Base-by-base conservation (phyloP, 768 basidiomycete genomes). In the Gymnopilus junonius region DNA sequence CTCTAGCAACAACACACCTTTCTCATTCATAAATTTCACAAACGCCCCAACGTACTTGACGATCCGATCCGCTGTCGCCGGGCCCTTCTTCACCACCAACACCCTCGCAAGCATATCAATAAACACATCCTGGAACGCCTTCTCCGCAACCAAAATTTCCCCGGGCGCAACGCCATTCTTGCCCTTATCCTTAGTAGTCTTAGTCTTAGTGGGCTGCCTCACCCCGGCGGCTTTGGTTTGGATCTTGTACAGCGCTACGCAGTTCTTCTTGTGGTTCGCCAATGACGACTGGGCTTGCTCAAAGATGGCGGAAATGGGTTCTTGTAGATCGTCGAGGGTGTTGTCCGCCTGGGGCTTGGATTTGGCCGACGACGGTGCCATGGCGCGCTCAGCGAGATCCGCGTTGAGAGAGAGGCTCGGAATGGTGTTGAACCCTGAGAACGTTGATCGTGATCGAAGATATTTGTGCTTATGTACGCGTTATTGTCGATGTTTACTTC, bases 231-330 rank as follows among this genome's bases (percentile, higher is more conserved):
- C 88, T 61, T 89, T 84, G 14, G 79, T 66, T 69, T 97, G 94
- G 32, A 97, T 75, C 73, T 97, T 95, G 80, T 93, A 85, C 1
- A 98, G 83, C 0, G 90, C 88, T 45, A 95, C 90, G 57, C 90
- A 85, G 75, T 97, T 97, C 82, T 98, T 98, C 69, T 92, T 91
- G 76, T 98, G 97, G 74, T 94, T 95, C 4, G 95, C 93, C 23
- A 88, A 72, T 0, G 92, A 89, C 20, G 75, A 75, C 71, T 97
- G 95, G 0, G 85, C 90, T 75, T 97, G 94, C 46, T 91, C 89
- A 61, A 97, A 96, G 20, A 83, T 77, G 12, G 68, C 67, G 1
- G 80, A 74, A 17, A 84, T 63, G 7, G 72, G 71, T 37, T 77
- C 79, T 42, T 74, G 69, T 0, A 84, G 64, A 7, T 70, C 69